Percentiles rank a stretch among this genome's conserved stretches.
phyloP scores from a whole-genome alignment of 305 asterid species.

The Fraxinus floribunda region DNA sequence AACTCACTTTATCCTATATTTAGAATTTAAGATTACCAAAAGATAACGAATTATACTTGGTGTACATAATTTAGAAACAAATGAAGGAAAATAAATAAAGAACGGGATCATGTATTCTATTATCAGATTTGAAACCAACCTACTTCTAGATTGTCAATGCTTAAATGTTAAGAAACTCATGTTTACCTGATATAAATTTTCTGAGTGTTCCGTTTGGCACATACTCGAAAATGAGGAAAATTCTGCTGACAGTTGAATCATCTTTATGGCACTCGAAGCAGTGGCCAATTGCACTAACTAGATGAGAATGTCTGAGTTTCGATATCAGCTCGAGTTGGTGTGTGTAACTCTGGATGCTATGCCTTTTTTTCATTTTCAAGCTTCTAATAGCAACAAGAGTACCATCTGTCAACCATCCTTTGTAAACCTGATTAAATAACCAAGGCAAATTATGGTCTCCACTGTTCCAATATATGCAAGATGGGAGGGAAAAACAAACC shows the following conservation, averaged over 20 bases:
- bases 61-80: neutral
- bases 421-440: slow-evolving; percentile 48
- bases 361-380: slow-evolving; percentile 52
- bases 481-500: neutral
- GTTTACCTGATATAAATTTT: slow-evolving; percentile 57
- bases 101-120: neutral
- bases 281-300: slow-evolving; percentile 82
- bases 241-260: slow-evolving; percentile 51
- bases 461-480: neutral
- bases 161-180: neutral
- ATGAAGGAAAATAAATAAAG: neutral
- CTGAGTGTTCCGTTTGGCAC: slow-evolving; percentile 65
- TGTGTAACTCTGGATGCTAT: slow-evolving; percentile 53
- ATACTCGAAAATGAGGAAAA: slow-evolving; percentile 61
- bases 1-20: neutral
- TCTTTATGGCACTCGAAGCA: slow-evolving; percentile 68
- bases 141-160: neutral
- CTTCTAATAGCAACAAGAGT: slow-evolving; percentile 59
- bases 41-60: too few species aligned
- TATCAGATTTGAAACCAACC: neutral
- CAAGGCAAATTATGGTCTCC: neutral
- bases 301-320: slow-evolving; percentile 66
- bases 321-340: slow-evolving; percentile 64
- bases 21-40: neutral
- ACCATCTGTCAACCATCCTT: slow-evolving; percentile 70